Evolutionary conservation across 169 alveolate species (phyloP), one percentile per base, ranked within the genome.

Genomic region (Eimeria praecox): DNA sequence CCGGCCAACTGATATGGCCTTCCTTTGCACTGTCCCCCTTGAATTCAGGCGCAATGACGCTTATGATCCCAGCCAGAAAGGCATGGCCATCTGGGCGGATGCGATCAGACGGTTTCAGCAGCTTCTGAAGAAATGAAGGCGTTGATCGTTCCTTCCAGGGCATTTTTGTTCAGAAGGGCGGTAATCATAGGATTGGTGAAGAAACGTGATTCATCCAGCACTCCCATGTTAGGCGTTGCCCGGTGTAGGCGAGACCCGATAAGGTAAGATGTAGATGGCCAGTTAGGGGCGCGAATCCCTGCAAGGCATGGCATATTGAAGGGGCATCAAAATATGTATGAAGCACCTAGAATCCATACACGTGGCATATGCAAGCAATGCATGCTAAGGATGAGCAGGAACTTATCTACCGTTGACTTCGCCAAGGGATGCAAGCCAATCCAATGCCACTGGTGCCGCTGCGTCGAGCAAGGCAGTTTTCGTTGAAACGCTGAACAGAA

Each of bases 221-320:
- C 82, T 22, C 94, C 94, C 94, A 87, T 24, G 83, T 87, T 87
- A 9, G 94, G 94, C 40, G 83, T 59, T 14, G 94, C 94, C 3
- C 94, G 94, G 94, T 87, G 94, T 49, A 87, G 82, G 33, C 94
- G 94, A 40, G 94, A 87, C 44, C 94, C 94, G 40, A 87, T 64
- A 27, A 38, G 52, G 62, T 87, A 87, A 14, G 94, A 59, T 27
- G 83, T 64, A 24, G 83, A 62, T 18, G 94, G 94, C 94, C 94
- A 87, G 46, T 87, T 87, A 38, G 94, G 82, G 30, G 94, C 80
- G 33, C 83, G 94, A 22, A 87, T 59, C 30, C 94, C 94, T 87
- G 62, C 62, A 54, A 35, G 20, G 88, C 87, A 42, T 56, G 59
- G 22, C 49, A 78, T 3, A 30, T 42, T 78, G 44, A 78, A 78